These are phyloP conservation scores for Aspergillus saccharolyticus DNA, from an alignment of 495 filamentous ascomycete species.

Conservation along the genomic window DNA sequence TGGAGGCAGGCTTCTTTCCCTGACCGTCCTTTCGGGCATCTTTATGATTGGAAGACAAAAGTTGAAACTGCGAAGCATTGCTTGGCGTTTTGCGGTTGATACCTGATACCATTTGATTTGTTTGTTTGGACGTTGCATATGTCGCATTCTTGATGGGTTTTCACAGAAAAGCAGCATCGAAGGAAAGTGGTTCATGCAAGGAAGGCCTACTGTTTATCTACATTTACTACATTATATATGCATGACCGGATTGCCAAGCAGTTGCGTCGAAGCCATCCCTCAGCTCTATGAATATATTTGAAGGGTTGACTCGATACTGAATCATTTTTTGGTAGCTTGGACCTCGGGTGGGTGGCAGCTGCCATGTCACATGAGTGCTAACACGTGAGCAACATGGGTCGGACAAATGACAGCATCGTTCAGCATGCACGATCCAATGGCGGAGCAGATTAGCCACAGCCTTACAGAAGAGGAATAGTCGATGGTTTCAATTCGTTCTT, in stretches of 20 bases:
- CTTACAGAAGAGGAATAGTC: not conserved
- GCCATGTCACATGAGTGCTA: not conserved
- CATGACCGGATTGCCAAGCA: constrained; percentile 13
- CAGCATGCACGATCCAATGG: not conserved
- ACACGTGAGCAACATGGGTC: not conserved
- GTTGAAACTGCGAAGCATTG: constrained; percentile 20
- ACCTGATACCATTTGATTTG: constrained; percentile 29
- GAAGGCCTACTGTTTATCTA: constrained; percentile 3
- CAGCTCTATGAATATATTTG: constrained; percentile 12
- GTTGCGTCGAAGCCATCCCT: constrained; percentile 10
- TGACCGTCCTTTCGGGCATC: constrained; percentile 3
- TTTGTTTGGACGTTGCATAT: constrained; percentile 7
- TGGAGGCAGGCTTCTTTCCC: constrained; percentile 1
- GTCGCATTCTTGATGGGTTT: not conserved
- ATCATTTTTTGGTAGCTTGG: too few relatives aligned
- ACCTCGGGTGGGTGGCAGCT: too few relatives aligned
- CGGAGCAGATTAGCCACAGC: not conserved
- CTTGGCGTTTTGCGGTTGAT: constrained; percentile 26
- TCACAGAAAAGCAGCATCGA: constrained; percentile 7
- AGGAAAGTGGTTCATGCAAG: constrained; percentile 3
- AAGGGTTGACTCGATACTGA: too few relatives aligned
- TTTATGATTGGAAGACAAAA: constrained; percentile 20
- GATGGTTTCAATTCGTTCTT: not conserved
- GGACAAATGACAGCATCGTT: not conserved
- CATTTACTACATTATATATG: constrained; percentile 3